A percentile compares a stretch with the other conserved stretches of the same genome.
phyloP scores from a whole-genome alignment of 805 yeast species.

The Nakazawaea holstii region DNA sequence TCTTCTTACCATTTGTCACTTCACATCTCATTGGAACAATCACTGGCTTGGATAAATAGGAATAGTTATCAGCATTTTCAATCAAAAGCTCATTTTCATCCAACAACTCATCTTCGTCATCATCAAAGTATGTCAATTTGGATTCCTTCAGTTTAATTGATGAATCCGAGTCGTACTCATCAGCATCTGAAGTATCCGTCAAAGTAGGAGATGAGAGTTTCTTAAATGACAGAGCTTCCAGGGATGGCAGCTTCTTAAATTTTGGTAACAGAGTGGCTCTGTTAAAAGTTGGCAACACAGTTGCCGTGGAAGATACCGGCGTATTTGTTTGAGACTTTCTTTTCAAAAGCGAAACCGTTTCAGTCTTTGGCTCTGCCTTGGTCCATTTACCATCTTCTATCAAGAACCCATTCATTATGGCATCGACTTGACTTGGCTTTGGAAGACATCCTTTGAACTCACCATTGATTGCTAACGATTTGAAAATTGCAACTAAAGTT shows the following conservation, averaged over 20 bases:
- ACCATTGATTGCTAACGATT: conserved; percentile 39
- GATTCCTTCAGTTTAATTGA: conserved; percentile 39
- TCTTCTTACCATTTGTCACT: conserved; percentile 42
- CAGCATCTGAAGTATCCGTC: conserved; percentile 40
- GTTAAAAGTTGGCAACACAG: neutral
- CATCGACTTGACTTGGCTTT: conserved; percentile 48
- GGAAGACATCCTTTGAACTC: conserved; percentile 49
- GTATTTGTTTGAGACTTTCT: neutral
- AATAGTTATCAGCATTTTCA: conserved; percentile 28
- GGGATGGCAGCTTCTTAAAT: conserved; percentile 20
- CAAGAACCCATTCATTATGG: conserved; percentile 62
- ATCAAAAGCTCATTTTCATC: conserved; percentile 53
- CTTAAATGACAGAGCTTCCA: conserved; percentile 10
- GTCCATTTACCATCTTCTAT: conserved; percentile 44
- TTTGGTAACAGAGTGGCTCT: conserved; percentile 6
- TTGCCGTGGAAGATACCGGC: conserved; percentile 5
- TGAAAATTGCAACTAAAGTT: conserved; percentile 33
- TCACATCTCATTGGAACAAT: conserved; percentile 59
- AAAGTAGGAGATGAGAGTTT: conserved; percentile 23
- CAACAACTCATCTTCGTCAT: conserved; percentile 37
- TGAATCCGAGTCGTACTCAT: conserved; percentile 32
- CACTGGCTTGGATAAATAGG: conserved; percentile 26
- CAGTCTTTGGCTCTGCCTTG: conserved; percentile 37
- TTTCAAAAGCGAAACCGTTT: conserved; percentile 19
- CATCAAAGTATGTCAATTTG: conserved; percentile 52